Evolutionary conservation across 768 basidiomycete genomes (phyloP), one percentile per base, ranked within the genome.

Genomic region (Pisolithus orientalis): DNA sequence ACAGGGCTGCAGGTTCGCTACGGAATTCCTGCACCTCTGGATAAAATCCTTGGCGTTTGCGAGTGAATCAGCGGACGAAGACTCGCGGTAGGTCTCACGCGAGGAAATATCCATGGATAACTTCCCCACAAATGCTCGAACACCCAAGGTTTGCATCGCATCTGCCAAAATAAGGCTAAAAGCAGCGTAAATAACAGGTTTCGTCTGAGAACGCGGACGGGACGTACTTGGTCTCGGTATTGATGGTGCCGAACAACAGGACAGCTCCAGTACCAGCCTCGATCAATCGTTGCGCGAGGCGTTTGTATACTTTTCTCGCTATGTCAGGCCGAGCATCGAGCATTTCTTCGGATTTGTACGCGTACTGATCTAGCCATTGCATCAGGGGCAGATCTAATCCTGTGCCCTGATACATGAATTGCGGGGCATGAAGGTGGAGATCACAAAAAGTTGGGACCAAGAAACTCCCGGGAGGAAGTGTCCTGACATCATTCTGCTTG

Each of bases 61-160:
- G 21, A 83, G 72, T 6, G 90, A 75, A 24, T 67, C 68, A 6
- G 70, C 57, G 2, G 76, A 60, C 1, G 85, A 80, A 0, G 74
- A 53, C 62, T 94, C 92, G 43, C 79, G 72, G 66, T 94, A 94
- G 0, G 84, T 78, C 0, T 82, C 77, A 1, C 83, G 75, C 5
- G 82, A 80, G 6, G 85, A 88, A 25, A 80, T 82, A 64, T 93
- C 90, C 92, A 94, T 94, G 0, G 90, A 90, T 10, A 95, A 72
- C 64, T 94, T 95, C 16, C 92, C 93, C n/a, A 95, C 77, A 56
- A 87, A 89, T 0, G 83, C 89, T 31, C 93, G 75, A 16, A 94
- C 58, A 5, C 93, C 90, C 17, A 78, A 79, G 0, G 67, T 59
- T 54, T 84, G 84, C 80, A 94, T 90, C 11, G 73, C 76, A 34